A percentile compares a stretch with the other conserved stretches of the same genome.
Conservation (phyloP, 805 yeast species). For the Starmerella gropengiesseri region DNA sequence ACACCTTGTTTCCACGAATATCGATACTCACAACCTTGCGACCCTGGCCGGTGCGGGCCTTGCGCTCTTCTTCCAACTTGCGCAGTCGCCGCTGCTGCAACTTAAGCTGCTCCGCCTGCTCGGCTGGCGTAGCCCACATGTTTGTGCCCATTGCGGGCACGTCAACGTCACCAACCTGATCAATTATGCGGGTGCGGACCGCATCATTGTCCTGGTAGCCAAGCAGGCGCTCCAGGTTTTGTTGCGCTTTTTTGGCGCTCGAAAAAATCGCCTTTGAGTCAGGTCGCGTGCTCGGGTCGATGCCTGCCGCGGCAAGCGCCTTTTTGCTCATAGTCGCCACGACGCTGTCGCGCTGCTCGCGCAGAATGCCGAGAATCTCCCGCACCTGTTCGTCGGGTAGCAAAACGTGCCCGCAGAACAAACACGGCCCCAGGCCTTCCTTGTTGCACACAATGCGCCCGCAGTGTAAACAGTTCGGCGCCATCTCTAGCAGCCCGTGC, state of each 20-base stretch:
- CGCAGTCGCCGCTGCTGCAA: conserved; percentile 69
- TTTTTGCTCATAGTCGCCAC: conserved; percentile 30
- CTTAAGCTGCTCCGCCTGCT: conserved; percentile 76
- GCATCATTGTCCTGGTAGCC: conserved; percentile 78
- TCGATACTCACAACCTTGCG: conserved; percentile 65
- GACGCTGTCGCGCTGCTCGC: conserved; percentile 41
- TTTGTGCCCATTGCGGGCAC: conserved; percentile 44
- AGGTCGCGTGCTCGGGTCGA: conserved; percentile 19
- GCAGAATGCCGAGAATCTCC: conserved; percentile 45
- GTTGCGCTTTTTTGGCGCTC: conserved; percentile 46
- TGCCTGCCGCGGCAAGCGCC: conserved; percentile 33
- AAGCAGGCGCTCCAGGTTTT: conserved; percentile 58
- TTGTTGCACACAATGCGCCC: conserved; percentile 85
- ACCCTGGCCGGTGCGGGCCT: conserved; percentile 59
- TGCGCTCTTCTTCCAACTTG: conserved; percentile 48
- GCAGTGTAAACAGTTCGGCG: conserved; percentile 88
- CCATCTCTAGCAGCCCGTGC: conserved; percentile 79
- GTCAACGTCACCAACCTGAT: conserved; percentile 82
- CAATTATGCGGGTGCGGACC: conserved; percentile 84
- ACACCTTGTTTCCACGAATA: conserved; percentile 70
- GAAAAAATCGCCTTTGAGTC: background rate
- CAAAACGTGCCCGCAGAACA: conserved; percentile 63
- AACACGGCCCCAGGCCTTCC: conserved; percentile 86
- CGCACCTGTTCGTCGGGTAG: conserved; percentile 50
- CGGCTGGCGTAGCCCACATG: conserved; percentile 75